A percentile compares a stretch with the other conserved stretches of the same genome.
These are phyloP conservation scores for Talaromyces adpressus DNA, from an alignment of 495 filamentous ascomycete genomes.

Conservation along the genomic window DNA sequence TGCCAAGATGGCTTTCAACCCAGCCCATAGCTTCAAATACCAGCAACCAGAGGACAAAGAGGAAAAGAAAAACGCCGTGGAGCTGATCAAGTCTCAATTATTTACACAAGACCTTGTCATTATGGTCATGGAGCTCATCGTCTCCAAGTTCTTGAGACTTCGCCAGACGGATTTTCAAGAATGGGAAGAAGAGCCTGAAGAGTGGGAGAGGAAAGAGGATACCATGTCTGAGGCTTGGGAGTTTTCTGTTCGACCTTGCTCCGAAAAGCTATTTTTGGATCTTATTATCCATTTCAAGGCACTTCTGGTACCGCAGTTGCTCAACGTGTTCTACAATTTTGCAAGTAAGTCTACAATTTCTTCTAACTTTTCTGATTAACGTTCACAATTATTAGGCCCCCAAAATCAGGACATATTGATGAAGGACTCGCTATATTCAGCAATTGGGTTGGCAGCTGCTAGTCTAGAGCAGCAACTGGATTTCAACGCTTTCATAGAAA, in stretches of 20 bases:
- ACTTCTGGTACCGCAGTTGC: constrained; percentile 63
- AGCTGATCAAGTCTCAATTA: constrained; percentile 60
- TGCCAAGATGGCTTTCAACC: constrained; percentile 73
- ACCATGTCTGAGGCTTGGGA: constrained; percentile 74
- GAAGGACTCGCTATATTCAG: constrained; percentile 91
- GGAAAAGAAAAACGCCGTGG: constrained; percentile 57
- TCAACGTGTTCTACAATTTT: constrained; percentile 70
- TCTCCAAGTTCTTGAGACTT: constrained; percentile 84
- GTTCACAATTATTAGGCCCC: constrained; percentile 24
- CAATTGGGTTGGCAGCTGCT: constrained; percentile 77
- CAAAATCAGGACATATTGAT: constrained; percentile 64
- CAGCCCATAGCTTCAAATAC: constrained; percentile 74
- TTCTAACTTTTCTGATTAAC: constrained; percentile 8
- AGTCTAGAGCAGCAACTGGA: constrained; percentile 65
- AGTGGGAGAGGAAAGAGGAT: constrained; percentile 84
- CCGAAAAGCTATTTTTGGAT: constrained; percentile 90
- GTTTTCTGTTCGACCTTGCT: constrained; percentile 81
- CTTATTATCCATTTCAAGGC: constrained; percentile 80
- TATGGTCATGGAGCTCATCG: constrained; percentile 72
- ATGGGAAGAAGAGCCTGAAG: constrained; percentile 89
- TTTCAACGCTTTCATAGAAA: constrained; percentile 71
- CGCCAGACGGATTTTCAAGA: constrained; percentile 75
- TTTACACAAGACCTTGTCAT: constrained; percentile 67
- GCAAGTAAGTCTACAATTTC: constrained; percentile 41
- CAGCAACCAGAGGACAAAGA: constrained; percentile 61